Evolutionary conservation across 257 asterid genomes (phyloP), one percentile per base, ranked within the genome.

Genomic region (Dorcoceras hygrometricum): DNA sequence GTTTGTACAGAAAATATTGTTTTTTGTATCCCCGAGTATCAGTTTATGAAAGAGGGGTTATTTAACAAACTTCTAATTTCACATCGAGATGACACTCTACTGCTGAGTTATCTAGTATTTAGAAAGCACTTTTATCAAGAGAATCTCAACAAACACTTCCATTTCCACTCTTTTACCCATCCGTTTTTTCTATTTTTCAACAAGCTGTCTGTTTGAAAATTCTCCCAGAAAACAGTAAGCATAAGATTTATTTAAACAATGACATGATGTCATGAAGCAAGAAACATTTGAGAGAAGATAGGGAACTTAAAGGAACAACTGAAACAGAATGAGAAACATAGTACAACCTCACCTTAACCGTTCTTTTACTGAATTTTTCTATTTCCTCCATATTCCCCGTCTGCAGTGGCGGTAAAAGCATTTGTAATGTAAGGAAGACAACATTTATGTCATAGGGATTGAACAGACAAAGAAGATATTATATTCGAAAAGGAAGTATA

Each of bases 301-400:
- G 20, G 57, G 29, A 80, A 61, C 5, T 24, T 53, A 65, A 59
- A 61, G 23, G 71, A 32, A 62, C 11, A 54, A 46, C 6, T n/a
- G 36, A 60, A 63, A 20, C 31, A 9, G 3, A 51, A 63, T 34
- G 14, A 34, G 46, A 76, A 56, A 68, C 27, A 58, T 27, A 48
- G 24, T 4, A 59, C n/a, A 55, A 26, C 65, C 89, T 27, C 59
- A 87, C 98, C 96, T 90, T 94, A 36, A 94, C 99, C 8, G 99
- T 90, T 83, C 99, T 75, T 82, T 94, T 94, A 75, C 99, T 94
- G 76, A 85, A 94, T 75, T 94, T 90, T 81, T 94, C 99, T 51
- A 94, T 88, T 48, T 94, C 97, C 84, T 90, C 96, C 80, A 80
- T 80, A 77, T 86, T 80, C 60, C 96, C 97, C 31, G 76, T 54